A percentile compares a stretch with the other conserved stretches of the same genome.
phyloP scores from a whole-genome alignment of 257 asterid genomes.

The Scutellaria barbata region DNA sequence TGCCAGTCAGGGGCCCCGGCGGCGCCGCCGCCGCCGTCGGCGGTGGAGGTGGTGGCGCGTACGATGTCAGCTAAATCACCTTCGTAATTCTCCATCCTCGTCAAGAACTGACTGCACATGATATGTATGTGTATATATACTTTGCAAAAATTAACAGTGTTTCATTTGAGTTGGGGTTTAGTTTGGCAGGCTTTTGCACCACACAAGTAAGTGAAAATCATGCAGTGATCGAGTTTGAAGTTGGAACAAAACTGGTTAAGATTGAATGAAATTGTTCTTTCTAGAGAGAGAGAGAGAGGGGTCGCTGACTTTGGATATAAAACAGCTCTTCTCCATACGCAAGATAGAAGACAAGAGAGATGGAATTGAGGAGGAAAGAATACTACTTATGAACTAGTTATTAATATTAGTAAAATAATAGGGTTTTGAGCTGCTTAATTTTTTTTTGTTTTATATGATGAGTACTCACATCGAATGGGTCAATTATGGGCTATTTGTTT shows the following conservation, averaged over 20 bases:
- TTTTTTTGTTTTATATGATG: too few species aligned
- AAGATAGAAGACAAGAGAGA: slow-evolving; percentile 40
- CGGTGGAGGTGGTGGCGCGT: slow-evolving; percentile 49
- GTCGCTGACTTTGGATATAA: slow-evolving; percentile 75
- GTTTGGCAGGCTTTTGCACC: slow-evolving; percentile 25
- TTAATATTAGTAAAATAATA: slow-evolving; percentile 43
- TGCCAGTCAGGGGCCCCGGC: slow-evolving; percentile 47
- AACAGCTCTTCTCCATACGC: slow-evolving; percentile 52
- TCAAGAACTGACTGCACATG: slow-evolving; percentile 48
- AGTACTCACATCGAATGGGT: too few species aligned
- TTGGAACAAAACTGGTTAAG: background rate
- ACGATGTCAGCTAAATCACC: slow-evolving; percentile 84
- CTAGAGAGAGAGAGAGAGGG: slow-evolving; percentile 27
- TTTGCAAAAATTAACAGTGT: background rate
- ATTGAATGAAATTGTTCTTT: slow-evolving; percentile 32
- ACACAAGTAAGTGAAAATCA: slow-evolving; percentile 29
- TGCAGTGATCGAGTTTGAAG: background rate
- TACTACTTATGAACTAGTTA: slow-evolving; percentile 23
- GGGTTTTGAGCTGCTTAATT: slow-evolving; percentile 37
- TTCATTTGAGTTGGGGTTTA: slow-evolving; percentile 27
- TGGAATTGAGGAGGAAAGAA: slow-evolving; percentile 37
- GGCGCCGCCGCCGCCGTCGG: slow-evolving; percentile 26
- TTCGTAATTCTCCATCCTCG: slow-evolving; percentile 59
- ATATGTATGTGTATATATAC: too few species aligned
- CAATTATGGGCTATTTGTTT: too few species aligned